Percentiles rank a stretch among this genome's conserved stretches.
phyloP scores from a whole-genome alignment of 352 stramenopile genomes.

The Phytopythium ostracodes region DNA sequence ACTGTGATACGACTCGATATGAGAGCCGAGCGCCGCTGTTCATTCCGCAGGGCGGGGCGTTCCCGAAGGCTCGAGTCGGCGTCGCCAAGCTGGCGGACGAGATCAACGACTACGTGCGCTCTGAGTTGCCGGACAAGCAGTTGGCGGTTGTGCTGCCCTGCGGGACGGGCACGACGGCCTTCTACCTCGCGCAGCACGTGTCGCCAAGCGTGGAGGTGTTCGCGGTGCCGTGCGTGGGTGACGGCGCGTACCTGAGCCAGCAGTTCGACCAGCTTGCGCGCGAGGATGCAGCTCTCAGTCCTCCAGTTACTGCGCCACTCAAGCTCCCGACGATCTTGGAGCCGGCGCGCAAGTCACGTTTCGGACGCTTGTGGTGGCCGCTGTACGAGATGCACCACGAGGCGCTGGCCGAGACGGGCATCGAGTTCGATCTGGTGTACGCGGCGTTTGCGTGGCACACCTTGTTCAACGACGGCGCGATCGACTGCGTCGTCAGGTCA shows the following conservation, averaged over 20 bases:
- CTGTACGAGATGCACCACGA: constrained; percentile 60
- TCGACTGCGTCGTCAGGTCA: constrained; percentile 23
- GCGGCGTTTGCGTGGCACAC: constrained; percentile 72
- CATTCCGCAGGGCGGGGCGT: constrained; percentile 73
- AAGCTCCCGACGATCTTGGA: constrained; percentile 36
- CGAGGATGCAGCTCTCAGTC: constrained; percentile 16
- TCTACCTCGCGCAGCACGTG: constrained; percentile 78
- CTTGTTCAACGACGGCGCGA: constrained; percentile 48
- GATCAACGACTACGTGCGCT: constrained; percentile 57
- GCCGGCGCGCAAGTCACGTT: constrained; percentile 53
- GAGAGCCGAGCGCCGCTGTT: constrained; percentile 18
- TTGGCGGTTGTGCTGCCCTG: constrained; percentile 71
- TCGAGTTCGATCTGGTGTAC: constrained; percentile 81
- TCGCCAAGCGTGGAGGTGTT: constrained; percentile 39
- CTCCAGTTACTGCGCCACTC: not conserved
- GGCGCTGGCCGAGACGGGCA: constrained; percentile 42
- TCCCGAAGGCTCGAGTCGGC: constrained; percentile 50
- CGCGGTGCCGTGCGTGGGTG: constrained; percentile 69
- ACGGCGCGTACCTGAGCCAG: constrained; percentile 44
- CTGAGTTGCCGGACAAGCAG: constrained; percentile 9
- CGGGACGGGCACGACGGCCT: constrained; percentile 72
- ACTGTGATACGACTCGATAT: not conserved
- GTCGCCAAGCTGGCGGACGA: constrained; percentile 56
- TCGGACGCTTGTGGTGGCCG: constrained; percentile 56
- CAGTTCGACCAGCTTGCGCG: constrained; percentile 47